phyloP scores from a whole-genome alignment of 192 early-diverging fungal species.

The Coemansia sp. region DNA sequence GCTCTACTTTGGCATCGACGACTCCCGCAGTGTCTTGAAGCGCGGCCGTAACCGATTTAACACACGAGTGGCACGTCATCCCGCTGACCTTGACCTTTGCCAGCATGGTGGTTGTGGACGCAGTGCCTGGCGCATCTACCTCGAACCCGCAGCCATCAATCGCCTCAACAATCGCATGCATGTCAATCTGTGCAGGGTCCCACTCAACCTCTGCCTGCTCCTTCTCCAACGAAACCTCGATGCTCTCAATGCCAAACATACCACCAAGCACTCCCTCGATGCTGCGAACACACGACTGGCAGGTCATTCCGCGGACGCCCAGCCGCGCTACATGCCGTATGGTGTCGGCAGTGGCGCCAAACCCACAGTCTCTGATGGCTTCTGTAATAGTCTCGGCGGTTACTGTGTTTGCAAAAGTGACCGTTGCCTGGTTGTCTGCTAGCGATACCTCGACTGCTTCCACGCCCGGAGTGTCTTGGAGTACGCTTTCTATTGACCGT shows the following conservation, averaged over 20 bases:
- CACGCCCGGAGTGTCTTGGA: constrained; percentile 58
- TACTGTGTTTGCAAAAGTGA: constrained; percentile 5
- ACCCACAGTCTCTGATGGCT: constrained; percentile 66
- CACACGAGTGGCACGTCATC: constrained; percentile 85
- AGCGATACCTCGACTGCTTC: constrained; percentile 58
- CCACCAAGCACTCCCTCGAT: constrained; percentile 57
- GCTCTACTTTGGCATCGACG: constrained; percentile 54
- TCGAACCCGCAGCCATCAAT: constrained; percentile 72
- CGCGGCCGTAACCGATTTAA: constrained; percentile 64
- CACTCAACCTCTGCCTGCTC: constrained; percentile 57
- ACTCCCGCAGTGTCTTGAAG: constrained; percentile 57
- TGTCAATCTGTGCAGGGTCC: constrained; percentile 33
- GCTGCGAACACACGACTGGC: constrained; percentile 75
- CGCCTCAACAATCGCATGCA: constrained; percentile 22
- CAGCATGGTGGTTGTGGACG: constrained; percentile 5
- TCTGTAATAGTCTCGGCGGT: constrained; percentile 22
- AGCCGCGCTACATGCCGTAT: not conserved
- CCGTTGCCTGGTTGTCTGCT: constrained; percentile 56
- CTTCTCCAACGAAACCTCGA: constrained; percentile 55
- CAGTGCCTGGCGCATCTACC: constrained; percentile 34
- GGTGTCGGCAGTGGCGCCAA: constrained; percentile 38
- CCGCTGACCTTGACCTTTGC: constrained; percentile 42
- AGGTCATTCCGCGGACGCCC: constrained; percentile 64
- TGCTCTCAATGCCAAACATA: constrained; percentile 51
- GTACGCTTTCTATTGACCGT: constrained; percentile 60